Evolutionary conservation across 2,329 filamentous ascomycete species (phyloP), one percentile per base, ranked within the genome.

Genomic region (Fusarium longipes): DNA sequence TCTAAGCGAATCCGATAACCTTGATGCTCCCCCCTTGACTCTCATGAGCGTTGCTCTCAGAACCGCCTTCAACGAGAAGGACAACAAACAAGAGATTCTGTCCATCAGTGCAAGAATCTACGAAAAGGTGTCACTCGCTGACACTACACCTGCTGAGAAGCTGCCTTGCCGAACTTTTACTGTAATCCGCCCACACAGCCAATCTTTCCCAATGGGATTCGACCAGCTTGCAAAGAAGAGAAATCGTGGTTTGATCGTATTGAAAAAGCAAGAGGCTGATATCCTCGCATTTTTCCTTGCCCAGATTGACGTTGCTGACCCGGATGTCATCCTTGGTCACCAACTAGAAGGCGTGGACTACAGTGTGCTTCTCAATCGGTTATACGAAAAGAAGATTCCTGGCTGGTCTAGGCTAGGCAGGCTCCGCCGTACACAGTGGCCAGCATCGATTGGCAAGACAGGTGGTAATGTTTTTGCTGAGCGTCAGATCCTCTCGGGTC

Each of bases 311-410:
- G 86, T 91, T 29, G 90, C 92, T 63, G 96, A 99, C 73, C 96
- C 96, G 1, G 96, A 99, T 81, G 93, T 97, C 29, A 87, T 99
- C 33, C 86, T 98, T 70, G 96, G 96, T 14, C 95, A 99, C 77
- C 91, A 97, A 73, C 86, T 99, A n/a, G 96, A 99, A 77, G 96
- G 97, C 73, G 93, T 97, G 6, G 96, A 99, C 76, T 97, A 97
- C 77, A 96, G 93, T 70, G 89, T 97, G 57, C 83, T 99, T 12
- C 83, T 99, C 25, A 97, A 88, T 76, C 90, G 96, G 49, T 83
- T 99, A 71, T 89, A 93, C 64, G 92, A 97, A 75, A 94, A 91
- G 79, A 98, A 95, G 79, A 96, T 93, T 0, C 93, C 93, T 17
- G 92, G 94, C 62, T 99, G 96, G 95, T 96, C 97, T 67, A 89